Conservation (phyloP, 805 yeast genomes). For the Ogataea minuta region DNA sequence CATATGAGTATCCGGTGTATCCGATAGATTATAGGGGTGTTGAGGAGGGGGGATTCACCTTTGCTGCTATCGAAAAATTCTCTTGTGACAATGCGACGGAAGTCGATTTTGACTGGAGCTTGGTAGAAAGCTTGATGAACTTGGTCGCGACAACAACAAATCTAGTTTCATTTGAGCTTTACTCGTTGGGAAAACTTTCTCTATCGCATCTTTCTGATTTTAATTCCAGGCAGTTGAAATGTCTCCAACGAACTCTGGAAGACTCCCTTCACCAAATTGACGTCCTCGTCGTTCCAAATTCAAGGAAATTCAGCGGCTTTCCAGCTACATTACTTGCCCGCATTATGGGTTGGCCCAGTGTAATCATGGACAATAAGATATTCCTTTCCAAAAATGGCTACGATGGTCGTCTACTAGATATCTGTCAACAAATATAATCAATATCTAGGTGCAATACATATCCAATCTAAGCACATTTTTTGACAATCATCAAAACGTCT, state of each 20-base stretch:
- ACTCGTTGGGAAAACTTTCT: background rate
- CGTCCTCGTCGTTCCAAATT: too few species aligned
- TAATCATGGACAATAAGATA: background rate
- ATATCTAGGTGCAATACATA: constrained; percentile 18
- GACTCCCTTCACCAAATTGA: too few species aligned
- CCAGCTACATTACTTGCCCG: constrained; percentile 5
- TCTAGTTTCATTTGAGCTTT: background rate
- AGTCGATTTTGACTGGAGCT: background rate
- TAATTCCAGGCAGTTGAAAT: too few species aligned
- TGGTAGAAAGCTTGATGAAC: background rate
- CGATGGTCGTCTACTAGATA: constrained; percentile 17
- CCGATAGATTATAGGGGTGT: constrained; percentile 18
- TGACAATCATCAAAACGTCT: constrained; percentile 76
- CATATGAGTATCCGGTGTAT: constrained; percentile 9
- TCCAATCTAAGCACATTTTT: constrained; percentile 37
- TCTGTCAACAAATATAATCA: constrained; percentile 3
- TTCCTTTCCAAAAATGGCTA: constrained; percentile 8
- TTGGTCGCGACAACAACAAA: background rate
- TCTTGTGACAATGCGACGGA: background rate
- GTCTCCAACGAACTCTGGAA: too few species aligned
- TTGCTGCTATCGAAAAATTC: constrained; percentile 1
- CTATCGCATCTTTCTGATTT: background rate
- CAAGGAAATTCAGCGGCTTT: background rate
- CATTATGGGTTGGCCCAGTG: constrained; percentile 13
- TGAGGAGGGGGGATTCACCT: constrained; percentile 7